These are phyloP conservation scores for Lecanicillium sp. DNA, from an alignment of 2,329 filamentous ascomycete species.

Conservation along the genomic window DNA sequence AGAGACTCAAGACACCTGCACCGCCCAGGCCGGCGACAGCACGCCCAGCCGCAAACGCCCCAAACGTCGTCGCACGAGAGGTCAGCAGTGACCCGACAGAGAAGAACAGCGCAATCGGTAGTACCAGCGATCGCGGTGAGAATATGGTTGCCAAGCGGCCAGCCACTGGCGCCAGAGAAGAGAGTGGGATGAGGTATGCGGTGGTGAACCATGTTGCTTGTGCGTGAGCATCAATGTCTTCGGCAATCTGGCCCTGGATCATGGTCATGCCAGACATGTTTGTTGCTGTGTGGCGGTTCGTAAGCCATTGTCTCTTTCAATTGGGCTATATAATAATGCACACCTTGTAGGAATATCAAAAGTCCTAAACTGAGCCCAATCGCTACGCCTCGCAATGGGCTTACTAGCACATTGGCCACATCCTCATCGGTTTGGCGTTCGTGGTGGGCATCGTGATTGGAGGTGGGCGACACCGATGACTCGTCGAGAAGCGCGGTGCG, in stretches of 20 bases:
- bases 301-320: neutral
- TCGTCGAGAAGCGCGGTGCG: too few species aligned
- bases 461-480: too few species aligned
- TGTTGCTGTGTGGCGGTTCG: constrained; percentile 28
- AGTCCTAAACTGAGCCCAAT: constrained; percentile 5
- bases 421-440: neutral
- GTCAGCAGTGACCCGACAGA: constrained; percentile 57
- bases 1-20: constrained; percentile 63
- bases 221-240: constrained; percentile 65
- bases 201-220: constrained; percentile 75
- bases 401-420: constrained; percentile 3
- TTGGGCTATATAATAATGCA: constrained; percentile 3
- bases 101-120: constrained; percentile 50
- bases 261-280: constrained; percentile 80
- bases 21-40: constrained; percentile 60
- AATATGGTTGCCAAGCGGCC: constrained; percentile 70
- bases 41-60: constrained; percentile 59
- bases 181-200: constrained; percentile 59
- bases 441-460: too few species aligned
- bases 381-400: neutral
- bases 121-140: constrained; percentile 55
- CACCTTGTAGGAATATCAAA: constrained; percentile 53
- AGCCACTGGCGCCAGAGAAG: constrained; percentile 56
- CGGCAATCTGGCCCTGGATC: constrained; percentile 68
- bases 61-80: constrained; percentile 48